Base-by-base conservation (phyloP, 441 rosid genomes). In the Mallotus japonicus region DNA sequence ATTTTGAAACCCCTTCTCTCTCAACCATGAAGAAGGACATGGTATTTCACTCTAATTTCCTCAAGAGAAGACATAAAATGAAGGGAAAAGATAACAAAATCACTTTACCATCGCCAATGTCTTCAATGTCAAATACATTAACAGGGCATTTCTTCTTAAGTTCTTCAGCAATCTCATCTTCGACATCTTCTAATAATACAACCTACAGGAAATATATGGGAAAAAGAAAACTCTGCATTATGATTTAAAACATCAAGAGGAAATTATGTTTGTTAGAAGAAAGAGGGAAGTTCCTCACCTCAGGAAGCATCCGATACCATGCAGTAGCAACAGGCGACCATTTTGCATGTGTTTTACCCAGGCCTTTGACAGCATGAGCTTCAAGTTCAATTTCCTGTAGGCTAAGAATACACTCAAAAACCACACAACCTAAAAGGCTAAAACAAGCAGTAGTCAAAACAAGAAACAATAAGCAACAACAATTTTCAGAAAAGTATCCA, bases 241-340 rank as follows among this genome's bases (percentile, higher is more conserved):
- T 24, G 34, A 66, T 12, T 62, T 6, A 24, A 5, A 8, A 46
- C 19, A 17, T 34, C n/a, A 65, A 50, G 49, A 44, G 62, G 56
- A 50, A 72, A 53, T 6, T 46, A 20, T 32, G 20, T 20, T 49
- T 37, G 67, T 62, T 54, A 24, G 28, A 24, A 24, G 28, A 24
- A 24, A 24, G 16, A 28, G 7, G 8, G 40, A 11, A 42, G 17
- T 73, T 49, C 44, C 76, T 79, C 75, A 90, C 98, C 92, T 95
- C 99, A 56, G 99, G 96, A 81, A 89, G 92, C 99, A 95, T 90
- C 77, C 91, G 82, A 76, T 95, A 95, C 97, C 96, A 95, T 76
- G 96, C 90, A 75, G 99, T 90, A 57, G 88, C 98, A 55, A 95
- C 99, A 20, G 98, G 98, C 8, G 97, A 95, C 99, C 99, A 92